phyloP scores from a whole-genome alignment of 176 grass and related monocot species.

The Lolium multiflorum region DNA sequence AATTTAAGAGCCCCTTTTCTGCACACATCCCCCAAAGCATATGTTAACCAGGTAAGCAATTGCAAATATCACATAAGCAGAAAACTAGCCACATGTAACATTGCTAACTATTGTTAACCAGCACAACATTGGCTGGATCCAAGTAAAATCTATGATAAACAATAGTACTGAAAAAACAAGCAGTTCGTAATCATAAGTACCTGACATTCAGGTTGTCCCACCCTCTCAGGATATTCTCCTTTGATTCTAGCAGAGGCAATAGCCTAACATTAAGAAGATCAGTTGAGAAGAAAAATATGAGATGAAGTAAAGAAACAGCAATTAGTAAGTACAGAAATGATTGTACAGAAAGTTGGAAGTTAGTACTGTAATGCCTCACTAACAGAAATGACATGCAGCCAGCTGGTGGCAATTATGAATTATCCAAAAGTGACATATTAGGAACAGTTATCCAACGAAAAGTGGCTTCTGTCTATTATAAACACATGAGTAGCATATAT shows the following conservation, averaged over 20 bases:
- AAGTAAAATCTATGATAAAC: slow-evolving; percentile 19
- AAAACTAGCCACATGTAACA: slow-evolving; percentile 12
- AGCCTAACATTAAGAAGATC: slow-evolving; percentile 71
- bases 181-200: slow-evolving; percentile 47
- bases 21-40: neutral
- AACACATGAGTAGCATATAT: slow-evolving; percentile 6
- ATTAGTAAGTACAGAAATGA: neutral
- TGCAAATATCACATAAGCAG: neutral
- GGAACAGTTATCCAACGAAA: neutral
- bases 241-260: slow-evolving; percentile 99
- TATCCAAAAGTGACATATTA: neutral
- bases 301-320: slow-evolving; percentile 32
- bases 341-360: slow-evolving; percentile 26
- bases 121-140: neutral
- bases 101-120: slow-evolving; percentile 17
- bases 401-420: neutral
- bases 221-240: slow-evolving; percentile 98
- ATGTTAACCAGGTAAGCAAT: neutral
- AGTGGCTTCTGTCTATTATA: neutral
- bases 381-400: neutral
- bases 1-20: slow-evolving; percentile 18
- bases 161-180: slow-evolving; percentile 26
- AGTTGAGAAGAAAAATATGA: slow-evolving; percentile 51
- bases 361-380: slow-evolving; percentile 30
- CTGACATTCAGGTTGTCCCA: slow-evolving; percentile 97